Conservation (phyloP, 129 eudicot species). For the Apium graveolens region DNA sequence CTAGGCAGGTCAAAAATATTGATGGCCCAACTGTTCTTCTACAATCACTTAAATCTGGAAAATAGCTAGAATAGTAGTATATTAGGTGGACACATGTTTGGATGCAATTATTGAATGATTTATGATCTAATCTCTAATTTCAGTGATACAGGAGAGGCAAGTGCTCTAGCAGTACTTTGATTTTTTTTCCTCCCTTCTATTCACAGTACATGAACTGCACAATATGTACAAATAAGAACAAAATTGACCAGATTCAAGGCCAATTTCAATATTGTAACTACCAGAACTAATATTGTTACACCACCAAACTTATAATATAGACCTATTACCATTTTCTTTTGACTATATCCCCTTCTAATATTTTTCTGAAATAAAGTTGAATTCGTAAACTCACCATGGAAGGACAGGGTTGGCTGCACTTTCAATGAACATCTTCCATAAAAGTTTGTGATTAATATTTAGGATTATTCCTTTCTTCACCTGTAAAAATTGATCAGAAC, state of each 20-base stretch:
- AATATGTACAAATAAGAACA: neutral
- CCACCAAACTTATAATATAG: neutral
- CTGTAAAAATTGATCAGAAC: neutral
- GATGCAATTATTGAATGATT: neutral
- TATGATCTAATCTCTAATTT: neutral
- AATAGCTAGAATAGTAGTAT: neutral
- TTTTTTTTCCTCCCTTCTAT: neutral
- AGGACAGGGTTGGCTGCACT: neutral
- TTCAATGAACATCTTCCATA: neutral
- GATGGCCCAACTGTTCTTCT: neutral
- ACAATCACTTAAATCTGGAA: neutral
- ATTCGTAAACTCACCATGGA: neutral
- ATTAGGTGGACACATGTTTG: neutral
- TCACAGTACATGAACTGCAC: neutral
- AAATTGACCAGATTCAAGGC: neutral
- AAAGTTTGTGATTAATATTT: neutral
- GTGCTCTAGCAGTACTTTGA: neutral
- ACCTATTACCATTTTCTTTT: neutral
- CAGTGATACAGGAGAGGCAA: neutral
- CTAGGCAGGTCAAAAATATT: neutral
- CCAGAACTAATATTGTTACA: neutral
- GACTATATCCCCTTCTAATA: neutral
- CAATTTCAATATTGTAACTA: neutral
- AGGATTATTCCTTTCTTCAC: neutral
- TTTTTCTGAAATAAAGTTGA: neutral